Base-by-base conservation (phyloP, 2,329 filamentous ascomycete genomes). In the Monilinia fructigena region DNA sequence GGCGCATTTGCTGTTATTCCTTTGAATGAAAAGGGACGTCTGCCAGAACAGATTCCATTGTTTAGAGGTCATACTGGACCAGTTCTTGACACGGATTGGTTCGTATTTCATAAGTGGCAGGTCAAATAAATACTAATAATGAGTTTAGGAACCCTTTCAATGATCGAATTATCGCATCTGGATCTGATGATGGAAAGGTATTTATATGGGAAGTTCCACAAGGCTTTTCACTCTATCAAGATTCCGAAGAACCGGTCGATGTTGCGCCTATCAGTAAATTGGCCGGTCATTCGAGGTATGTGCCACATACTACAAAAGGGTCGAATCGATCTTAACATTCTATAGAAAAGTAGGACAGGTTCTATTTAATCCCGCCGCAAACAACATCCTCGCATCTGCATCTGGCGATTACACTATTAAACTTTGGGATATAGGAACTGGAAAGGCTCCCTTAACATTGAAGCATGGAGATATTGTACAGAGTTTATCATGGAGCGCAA, bases 61-160 rank as follows among this genome's bases (percentile, higher is more conserved):
- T 99, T 98, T 80, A 89, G 95, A 74, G 95, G 95, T 68, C 95
- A 99, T 80, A 99, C 95, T 54, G 93, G 93, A 60, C 89, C 94
- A 68, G 95, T 99, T 62, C 86, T 99, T 76, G 95, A 99, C 79
- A 98, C 94, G 72, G 95, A 99, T 82, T 99, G 94, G 94, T 94
- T 77, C 76, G 83, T 74, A n/a, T 63, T 12, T 6, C 20, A 55
- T 23, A 31, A 50, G 48, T 42, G 66, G 61, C 52, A 31, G 35
- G 31, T 42, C 26, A 53, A 55, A 42, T 42, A 52, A 63, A 42
- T 16, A 61, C 50, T 50, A 26, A 62, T 71, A 67, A n/a, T 42
- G 53, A 38, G 42, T 23, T 26, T 53, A 95, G 92, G 92, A 94
- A 93, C 78, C 95, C 95, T 28, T 98, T 98, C 82, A 93, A 99